phyloP scores from a whole-genome alignment of 139 green algal species.

The Micractinium conductrix region DNA sequence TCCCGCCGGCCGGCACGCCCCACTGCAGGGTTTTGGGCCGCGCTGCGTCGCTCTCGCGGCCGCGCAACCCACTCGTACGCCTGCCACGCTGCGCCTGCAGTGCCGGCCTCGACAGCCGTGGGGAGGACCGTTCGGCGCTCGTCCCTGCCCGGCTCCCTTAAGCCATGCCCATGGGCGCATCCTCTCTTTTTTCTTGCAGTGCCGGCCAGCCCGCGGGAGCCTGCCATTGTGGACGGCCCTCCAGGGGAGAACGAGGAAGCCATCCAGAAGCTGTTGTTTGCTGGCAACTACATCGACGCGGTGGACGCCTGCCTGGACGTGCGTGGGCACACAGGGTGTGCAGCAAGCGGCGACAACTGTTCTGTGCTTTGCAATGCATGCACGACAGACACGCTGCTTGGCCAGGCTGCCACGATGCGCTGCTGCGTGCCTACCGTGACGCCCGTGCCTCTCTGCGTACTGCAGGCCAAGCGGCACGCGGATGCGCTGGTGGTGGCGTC shows the following conservation, averaged over 20 bases:
- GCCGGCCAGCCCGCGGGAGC: background rate
- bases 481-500: constrained; percentile 95
- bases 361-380: too few species aligned
- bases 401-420: too few species aligned
- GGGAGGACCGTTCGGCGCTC: too few species aligned
- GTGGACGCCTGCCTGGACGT: constrained; percentile 89
- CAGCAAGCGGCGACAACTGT: too few species aligned
- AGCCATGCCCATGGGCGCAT: background rate
- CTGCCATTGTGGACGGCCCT: constrained; percentile 36
- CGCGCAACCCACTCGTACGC: too few species aligned
- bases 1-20: too few species aligned
- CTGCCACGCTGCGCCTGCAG: too few species aligned
- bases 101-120: too few species aligned
- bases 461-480: constrained; percentile 74
- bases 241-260: constrained; percentile 72
- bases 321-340: background rate
- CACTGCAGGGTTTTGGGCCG: too few species aligned
- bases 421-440: constrained; percentile 27
- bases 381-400: background rate
- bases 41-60: too few species aligned
- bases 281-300: constrained; percentile 90
- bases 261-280: constrained; percentile 88
- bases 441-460: background rate
- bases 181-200: too few species aligned
- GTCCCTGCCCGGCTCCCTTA: background rate